These are phyloP conservation scores for Seiridium unicorne DNA, from an alignment of 2,329 filamentous ascomycete genomes.

Conservation along the genomic window DNA sequence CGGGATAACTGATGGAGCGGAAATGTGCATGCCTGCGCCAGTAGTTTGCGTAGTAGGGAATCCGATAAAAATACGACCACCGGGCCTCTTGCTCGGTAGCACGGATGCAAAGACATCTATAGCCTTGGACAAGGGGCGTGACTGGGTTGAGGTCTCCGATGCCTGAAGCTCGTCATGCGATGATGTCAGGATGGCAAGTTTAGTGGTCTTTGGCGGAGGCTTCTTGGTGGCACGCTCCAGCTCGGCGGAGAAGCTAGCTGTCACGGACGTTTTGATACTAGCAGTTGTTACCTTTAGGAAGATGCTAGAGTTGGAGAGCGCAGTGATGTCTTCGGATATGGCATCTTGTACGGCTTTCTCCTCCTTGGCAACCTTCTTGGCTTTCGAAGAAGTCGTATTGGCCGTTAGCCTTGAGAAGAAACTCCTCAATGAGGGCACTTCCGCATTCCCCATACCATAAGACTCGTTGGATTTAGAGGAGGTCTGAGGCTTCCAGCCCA, in stretches of 20 bases:
- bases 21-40: conserved; percentile 89
- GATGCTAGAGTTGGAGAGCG: conserved; percentile 71
- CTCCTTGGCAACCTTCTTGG: conserved; percentile 56
- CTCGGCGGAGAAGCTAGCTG: conserved; percentile 72
- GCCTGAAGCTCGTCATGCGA: conserved; percentile 80
- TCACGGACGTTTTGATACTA: conserved; percentile 73
- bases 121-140: conserved; percentile 50
- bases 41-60: conserved; percentile 98
- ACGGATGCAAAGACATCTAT: conserved; percentile 88
- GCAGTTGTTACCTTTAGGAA: conserved; percentile 89
- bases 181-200: conserved; percentile 83
- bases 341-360: conserved; percentile 62
- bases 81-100: conserved; percentile 76
- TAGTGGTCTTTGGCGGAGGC: conserved; percentile 84
- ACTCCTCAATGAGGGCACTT: conserved; percentile 65
- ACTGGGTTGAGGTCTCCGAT: conserved; percentile 52
- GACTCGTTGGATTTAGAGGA: conserved; percentile 44
- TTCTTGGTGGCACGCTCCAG: conserved; percentile 97
- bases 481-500: conserved; percentile 72
- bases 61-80: conserved; percentile 91
- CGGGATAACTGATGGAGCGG: conserved; percentile 92
- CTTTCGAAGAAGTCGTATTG: conserved; percentile 42
- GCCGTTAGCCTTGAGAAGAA: conserved; percentile 80
- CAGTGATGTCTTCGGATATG: conserved; percentile 70
- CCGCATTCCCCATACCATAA: conserved; percentile 46